Evolutionary conservation across 805 yeast species (phyloP).

Genomic region (Sungouiozyma intestinalis): DNA sequence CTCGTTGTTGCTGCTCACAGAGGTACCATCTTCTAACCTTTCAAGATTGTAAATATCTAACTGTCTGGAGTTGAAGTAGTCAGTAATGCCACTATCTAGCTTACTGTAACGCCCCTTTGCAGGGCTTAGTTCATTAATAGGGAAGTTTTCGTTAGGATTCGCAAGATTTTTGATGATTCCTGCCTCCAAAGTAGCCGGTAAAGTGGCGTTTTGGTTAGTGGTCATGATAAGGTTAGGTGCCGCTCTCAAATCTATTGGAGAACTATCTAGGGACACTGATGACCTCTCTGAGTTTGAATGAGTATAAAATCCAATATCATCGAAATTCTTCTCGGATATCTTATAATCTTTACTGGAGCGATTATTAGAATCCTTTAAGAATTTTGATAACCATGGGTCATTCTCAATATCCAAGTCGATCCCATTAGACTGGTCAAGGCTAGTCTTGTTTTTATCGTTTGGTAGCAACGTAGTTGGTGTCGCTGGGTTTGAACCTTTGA

Average conservation of each 20-base stretch:
- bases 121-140: neutral
- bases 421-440: neutral
- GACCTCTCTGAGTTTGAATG: neutral
- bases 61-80: slow-evolving; percentile 54
- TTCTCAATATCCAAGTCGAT: slow-evolving; percentile 1
- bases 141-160: neutral
- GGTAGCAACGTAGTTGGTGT: neutral
- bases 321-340: slow-evolving; percentile 30
- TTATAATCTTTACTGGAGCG: neutral
- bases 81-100: slow-evolving; percentile 38
- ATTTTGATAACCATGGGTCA: slow-evolving; percentile 9
- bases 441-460: neutral
- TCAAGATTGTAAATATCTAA: slow-evolving; percentile 38
- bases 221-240: neutral
- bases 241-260: neutral
- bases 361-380: slow-evolving; percentile 1
- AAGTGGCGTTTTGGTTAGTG: neutral
- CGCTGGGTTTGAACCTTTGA: neutral
- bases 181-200: neutral
- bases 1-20: neutral
- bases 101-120: neutral
- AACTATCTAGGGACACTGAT: neutral
- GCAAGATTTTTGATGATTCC: neutral
- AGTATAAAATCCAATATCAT: slow-evolving; percentile 44
- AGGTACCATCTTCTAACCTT: neutral